Conservation (phyloP, 805 yeast species). For the Candida patagonica region DNA sequence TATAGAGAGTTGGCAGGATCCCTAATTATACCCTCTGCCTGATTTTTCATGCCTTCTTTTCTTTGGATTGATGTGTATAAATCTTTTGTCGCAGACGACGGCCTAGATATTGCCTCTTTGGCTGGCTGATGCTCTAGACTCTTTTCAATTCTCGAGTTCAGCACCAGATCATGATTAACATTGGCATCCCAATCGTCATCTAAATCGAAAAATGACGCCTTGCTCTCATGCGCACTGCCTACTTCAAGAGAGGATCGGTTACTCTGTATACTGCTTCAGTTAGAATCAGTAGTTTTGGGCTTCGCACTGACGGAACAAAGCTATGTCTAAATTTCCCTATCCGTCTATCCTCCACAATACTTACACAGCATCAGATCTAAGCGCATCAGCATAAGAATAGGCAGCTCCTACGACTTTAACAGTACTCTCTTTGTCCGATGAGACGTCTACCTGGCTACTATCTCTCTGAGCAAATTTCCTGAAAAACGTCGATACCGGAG, state of each 20-base stretch:
- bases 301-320: not conserved
- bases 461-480: conserved; percentile 25
- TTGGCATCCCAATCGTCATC: conserved; percentile 94
- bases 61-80: conserved; percentile 5
- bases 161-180: conserved; percentile 31
- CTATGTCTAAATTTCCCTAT: not conserved
- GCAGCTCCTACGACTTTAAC: conserved; percentile 45
- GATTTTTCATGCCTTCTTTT: conserved; percentile 6
- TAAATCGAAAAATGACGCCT: conserved; percentile 46
- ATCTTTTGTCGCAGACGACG: conserved; percentile 3
- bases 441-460: not conserved
- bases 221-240: conserved; percentile 5
- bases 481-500: conserved; percentile 44
- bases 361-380: conserved; percentile 33
- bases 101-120: not conserved
- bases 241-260: conserved; percentile 6
- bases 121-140: conserved; percentile 18
- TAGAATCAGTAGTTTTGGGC: conserved; percentile 1
- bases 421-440: conserved; percentile 22
- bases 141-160: conserved; percentile 11
- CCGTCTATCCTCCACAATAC: conserved; percentile 59
- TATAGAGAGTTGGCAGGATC: conserved; percentile 25
- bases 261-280: not conserved
- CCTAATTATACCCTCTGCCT: conserved; percentile 18
- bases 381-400: conserved; percentile 42